Evolutionary conservation across 768 basidiomycete genomes (phyloP).

Genomic region (Termitomyces sp.): DNA sequence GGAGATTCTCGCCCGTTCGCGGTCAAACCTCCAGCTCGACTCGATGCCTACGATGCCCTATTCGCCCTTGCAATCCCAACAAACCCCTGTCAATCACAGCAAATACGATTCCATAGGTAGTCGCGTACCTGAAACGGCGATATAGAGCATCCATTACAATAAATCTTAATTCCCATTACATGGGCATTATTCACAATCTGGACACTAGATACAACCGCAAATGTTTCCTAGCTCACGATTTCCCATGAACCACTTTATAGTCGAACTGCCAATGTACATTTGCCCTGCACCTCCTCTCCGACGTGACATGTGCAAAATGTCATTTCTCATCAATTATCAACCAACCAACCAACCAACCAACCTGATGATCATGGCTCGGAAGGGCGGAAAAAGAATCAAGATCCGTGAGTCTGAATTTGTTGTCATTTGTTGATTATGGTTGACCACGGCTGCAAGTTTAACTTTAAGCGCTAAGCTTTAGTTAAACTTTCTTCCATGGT

Average conservation of each 20-base stretch:
- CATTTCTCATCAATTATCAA: too few relatives aligned
- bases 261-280: not conserved
- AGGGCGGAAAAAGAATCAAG: too few relatives aligned
- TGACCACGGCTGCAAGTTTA: too few relatives aligned
- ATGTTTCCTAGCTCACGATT: not conserved
- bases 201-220: not conserved
- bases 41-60: slow-evolving; percentile 22
- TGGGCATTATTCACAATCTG: not conserved
- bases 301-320: too few relatives aligned
- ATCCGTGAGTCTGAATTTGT: too few relatives aligned
- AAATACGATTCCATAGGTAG: slow-evolving; percentile 19
- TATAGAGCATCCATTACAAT: slow-evolving; percentile 2
- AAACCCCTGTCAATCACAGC: slow-evolving; percentile 5
- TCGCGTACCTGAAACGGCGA: slow-evolving; percentile 13
- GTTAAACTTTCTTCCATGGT: not conserved
- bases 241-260: not conserved
- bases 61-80: slow-evolving; percentile 8
- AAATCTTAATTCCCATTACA: not conserved
- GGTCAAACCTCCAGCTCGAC: slow-evolving; percentile 41
- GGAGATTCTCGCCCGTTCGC: slow-evolving; percentile 52
- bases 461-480: not conserved
- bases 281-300: too few relatives aligned
- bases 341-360: too few relatives aligned
- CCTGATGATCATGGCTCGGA: too few relatives aligned
- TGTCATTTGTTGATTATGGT: too few relatives aligned